A percentile compares a stretch with the other conserved stretches of the same genome.
Conservation (phyloP, 495 filamentous ascomycete genomes). For the Bathelium albidoporum region DNA sequence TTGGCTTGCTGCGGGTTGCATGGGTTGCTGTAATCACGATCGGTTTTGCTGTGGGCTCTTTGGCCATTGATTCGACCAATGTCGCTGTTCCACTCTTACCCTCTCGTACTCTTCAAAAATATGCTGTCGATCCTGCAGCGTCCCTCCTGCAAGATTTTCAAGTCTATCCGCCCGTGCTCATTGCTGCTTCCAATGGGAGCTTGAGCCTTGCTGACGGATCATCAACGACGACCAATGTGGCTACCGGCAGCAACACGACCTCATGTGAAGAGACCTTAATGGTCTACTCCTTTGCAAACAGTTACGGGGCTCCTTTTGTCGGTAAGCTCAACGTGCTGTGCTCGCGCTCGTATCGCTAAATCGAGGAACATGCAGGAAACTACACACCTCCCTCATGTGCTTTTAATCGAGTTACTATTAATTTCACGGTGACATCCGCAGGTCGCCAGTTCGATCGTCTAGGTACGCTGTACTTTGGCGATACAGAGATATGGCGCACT, state of each 20-base stretch:
- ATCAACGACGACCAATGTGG: conserved; percentile 11
- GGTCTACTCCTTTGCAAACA: conserved; percentile 61
- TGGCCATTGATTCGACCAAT: background rate
- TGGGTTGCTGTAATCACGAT: conserved; percentile 4
- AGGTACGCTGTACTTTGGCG: conserved; percentile 68
- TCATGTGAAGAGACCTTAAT: conserved; percentile 44
- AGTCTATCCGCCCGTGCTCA: conserved; percentile 27
- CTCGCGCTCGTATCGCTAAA: background rate
- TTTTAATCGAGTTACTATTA: conserved; percentile 73
- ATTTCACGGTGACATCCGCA: conserved; percentile 64
- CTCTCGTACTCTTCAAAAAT: conserved; percentile 1
- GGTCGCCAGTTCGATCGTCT: conserved; percentile 76
- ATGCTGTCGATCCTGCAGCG: conserved; percentile 1
- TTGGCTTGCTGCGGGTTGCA: background rate
- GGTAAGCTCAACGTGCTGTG: conserved; percentile 38
- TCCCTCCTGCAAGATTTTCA: conserved; percentile 11
- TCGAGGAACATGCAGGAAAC: conserved; percentile 34
- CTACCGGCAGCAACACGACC: conserved; percentile 11
- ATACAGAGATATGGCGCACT: conserved; percentile 74
- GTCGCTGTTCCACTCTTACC: background rate
- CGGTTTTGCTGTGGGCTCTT: conserved; percentile 4
- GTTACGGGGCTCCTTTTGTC: conserved; percentile 70
- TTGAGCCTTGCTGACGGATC: conserved; percentile 16
- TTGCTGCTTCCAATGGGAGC: conserved; percentile 11
- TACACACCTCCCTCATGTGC: conserved; percentile 60